Evolutionary conservation across 2,329 filamentous ascomycete genomes (phyloP).

Genomic region (Scedosporium minutisporum): DNA sequence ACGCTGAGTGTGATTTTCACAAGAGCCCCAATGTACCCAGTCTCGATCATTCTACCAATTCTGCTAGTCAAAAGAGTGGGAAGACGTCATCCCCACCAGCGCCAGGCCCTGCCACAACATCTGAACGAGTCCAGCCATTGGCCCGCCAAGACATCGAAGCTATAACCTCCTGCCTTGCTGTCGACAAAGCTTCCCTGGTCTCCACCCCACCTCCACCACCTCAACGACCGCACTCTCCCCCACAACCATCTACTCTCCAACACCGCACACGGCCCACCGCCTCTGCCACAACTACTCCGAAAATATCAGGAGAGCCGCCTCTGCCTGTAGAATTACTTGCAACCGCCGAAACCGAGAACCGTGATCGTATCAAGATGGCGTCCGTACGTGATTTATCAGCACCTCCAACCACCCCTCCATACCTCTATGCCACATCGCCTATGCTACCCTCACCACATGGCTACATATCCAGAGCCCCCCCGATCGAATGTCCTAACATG

Average conservation of each 20-base stretch:
- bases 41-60: too few species aligned
- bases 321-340: neutral
- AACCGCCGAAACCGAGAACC: conserved; percentile 11
- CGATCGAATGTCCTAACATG: neutral
- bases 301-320: neutral
- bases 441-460: neutral
- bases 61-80: neutral
- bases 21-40: too few species aligned
- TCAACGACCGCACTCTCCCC: neutral
- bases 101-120: neutral
- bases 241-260: conserved; percentile 1
- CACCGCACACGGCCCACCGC: neutral
- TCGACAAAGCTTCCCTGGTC: conserved; percentile 6
- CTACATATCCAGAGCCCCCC: neutral
- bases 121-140: neutral
- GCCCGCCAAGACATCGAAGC: conserved; percentile 5
- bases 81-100: conserved; percentile 2
- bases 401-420: conserved; percentile 12
- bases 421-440: conserved; percentile 1
- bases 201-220: neutral
- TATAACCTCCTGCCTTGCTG: neutral
- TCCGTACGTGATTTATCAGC: conserved; percentile 34
- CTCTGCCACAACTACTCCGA: neutral
- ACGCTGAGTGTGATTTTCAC: too few species aligned
- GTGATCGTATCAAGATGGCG: conserved; percentile 39